Percentiles rank a stretch among this genome's conserved stretches.
Evolutionary conservation across 306 rosid species (phyloP).

Genomic region (Mimosa pudica): DNA sequence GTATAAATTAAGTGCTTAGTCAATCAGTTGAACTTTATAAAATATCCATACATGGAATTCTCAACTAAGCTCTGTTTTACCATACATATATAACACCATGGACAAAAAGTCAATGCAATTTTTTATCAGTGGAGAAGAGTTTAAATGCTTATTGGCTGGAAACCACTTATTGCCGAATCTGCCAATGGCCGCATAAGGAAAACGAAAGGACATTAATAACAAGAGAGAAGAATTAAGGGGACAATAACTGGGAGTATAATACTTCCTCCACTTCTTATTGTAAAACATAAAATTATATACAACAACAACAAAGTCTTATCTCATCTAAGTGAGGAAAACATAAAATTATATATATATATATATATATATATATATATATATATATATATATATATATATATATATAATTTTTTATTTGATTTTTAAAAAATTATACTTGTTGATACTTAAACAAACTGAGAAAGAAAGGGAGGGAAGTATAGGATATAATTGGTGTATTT

Average conservation of each 20-base stretch:
- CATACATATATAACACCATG: not conserved
- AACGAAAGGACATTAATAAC: not conserved
- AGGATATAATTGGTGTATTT: too few species aligned
- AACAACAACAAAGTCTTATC: too few species aligned
- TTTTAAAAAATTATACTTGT: too few species aligned
- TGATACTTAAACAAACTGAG: too few species aligned
- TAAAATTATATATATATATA: too few species aligned
- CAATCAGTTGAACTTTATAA: not conserved
- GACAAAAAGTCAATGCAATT: not conserved
- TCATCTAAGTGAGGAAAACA: too few species aligned
- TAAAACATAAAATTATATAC: too few species aligned
- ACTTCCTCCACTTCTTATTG: too few species aligned
- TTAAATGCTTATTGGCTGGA: slow-evolving; percentile 3
- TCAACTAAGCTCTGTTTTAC: not conserved
- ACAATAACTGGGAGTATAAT: not conserved
- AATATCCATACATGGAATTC: not conserved
- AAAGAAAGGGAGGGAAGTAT: too few species aligned
- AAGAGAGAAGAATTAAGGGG: not conserved
- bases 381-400: too few species aligned
- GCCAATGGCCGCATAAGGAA: not conserved
- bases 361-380: too few species aligned
- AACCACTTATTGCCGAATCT: slow-evolving; percentile 1
- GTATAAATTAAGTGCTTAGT: not conserved
- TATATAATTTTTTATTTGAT: too few species aligned
- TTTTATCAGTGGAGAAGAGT: not conserved